Percentiles rank a stretch among this genome's conserved stretches.
Conservation (phyloP, 768 basidiomycete species). For the Artomyces pyxidatus region DNA sequence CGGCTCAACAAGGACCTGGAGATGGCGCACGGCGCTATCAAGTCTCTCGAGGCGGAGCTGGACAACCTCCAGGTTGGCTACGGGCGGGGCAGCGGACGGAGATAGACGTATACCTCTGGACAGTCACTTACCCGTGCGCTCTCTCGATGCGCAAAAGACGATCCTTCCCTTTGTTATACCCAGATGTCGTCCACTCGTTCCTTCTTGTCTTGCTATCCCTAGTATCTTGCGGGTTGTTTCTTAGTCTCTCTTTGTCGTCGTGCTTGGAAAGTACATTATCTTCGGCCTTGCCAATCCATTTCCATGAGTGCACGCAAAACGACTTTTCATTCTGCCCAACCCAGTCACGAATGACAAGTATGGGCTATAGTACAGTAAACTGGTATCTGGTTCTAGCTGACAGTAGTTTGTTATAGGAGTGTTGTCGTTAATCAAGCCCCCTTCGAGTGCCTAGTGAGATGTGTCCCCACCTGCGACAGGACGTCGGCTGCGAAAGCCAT, state of each 20-base stretch:
- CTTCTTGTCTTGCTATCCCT: background rate
- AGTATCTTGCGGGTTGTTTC: background rate
- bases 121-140: background rate
- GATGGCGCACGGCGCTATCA: slow-evolving; percentile 85
- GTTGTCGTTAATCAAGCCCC: too few species aligned
- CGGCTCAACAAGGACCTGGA: slow-evolving; percentile 99
- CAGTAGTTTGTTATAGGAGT: too few species aligned
- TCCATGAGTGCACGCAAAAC: too few species aligned
- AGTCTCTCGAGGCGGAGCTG: slow-evolving; percentile 82
- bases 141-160: background rate
- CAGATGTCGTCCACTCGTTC: background rate
- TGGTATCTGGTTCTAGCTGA: too few species aligned
- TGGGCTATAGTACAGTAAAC: too few species aligned
- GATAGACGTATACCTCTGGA: slow-evolving; percentile 28
- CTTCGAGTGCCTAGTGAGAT: too few species aligned
- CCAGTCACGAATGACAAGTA: too few species aligned
- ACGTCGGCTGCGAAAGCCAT: too few species aligned
- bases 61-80: slow-evolving; percentile 86
- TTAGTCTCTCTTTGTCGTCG: background rate
- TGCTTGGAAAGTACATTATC: background rate
- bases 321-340: too few species aligned
- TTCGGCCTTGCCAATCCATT: background rate
- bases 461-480: too few species aligned
- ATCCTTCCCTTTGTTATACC: background rate
- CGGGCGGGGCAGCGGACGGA: slow-evolving; percentile 61